Evolutionary conservation across 2,329 filamentous ascomycete genomes (phyloP), one percentile per base, ranked within the genome.

Genomic region (Zalaria sp.): DNA sequence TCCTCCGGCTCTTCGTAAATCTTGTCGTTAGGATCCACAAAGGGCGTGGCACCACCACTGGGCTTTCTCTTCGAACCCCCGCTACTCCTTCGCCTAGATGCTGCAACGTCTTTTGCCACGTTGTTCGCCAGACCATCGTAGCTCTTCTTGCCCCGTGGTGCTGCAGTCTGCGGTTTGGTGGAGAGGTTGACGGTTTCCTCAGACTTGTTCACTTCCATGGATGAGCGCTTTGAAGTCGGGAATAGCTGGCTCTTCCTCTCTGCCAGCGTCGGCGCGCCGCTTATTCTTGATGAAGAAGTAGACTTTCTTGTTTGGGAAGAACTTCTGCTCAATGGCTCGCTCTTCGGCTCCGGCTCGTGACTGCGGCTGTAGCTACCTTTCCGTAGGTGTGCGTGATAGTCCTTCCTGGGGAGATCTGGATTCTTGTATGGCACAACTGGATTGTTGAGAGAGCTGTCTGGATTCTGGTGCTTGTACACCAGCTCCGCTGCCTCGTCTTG

Each of bases 1-100:
- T 45, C 40, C 37, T 83, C 77, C 1, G 85, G 83, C 57, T 95
- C 89, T 59, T 95, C 88, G 70, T 86, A 95, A 46, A 95, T 88
- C 54, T 84, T 79, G 56, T 87, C 81, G 29, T 79, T 76, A 2
- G 79, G 81, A 46, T 76, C 74, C 49, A 70, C 69, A 56, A 85
- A 87, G 2, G 78, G 73, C 41, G 73, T 66, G 44, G 79, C 63
- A 25, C 82, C 78, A 18, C 79, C 80, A 55, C 80, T 86, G 53
- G 79, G 72, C 49, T 83, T 82, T 46, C 82, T 48, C 59, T 75
- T 79, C 52, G 75, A 68, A 51, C 77, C 81, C 53, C 77, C 81
- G 47, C 77, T 77, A 29, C 72, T 73, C 34, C 75, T 68, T 25
- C 67, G 57, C 37, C 64, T 49, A 25, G 57, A 53, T 25, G 51